These are phyloP conservation scores for Silene noctiflora DNA, from an alignment of 179 eudicot species.

Conservation along the genomic window DNA sequence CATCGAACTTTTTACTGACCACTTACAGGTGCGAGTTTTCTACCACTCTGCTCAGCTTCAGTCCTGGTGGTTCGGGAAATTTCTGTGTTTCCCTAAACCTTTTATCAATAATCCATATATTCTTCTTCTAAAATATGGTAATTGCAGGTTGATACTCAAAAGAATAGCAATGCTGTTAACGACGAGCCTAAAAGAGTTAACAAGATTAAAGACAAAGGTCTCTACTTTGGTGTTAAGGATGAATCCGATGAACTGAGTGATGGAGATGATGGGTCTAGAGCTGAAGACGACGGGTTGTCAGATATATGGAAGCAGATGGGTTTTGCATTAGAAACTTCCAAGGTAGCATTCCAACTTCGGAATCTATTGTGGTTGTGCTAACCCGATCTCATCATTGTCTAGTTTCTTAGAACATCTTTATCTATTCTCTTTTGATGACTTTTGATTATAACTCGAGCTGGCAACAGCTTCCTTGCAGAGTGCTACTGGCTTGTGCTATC, in stretches of 20 bases:
- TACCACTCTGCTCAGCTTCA: neutral
- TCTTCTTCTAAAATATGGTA: neutral
- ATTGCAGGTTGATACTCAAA: slow-evolving; percentile 26
- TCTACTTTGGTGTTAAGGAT: slow-evolving; percentile 54
- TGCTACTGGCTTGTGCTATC: neutral
- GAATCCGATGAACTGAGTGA: slow-evolving; percentile 35
- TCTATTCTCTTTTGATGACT: neutral
- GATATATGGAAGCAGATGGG: slow-evolving; percentile 89
- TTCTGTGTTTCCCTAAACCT: too few relatives aligned
- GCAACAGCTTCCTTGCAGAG: slow-evolving; percentile 5
- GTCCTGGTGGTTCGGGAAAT: neutral
- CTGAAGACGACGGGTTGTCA: slow-evolving; percentile 50
- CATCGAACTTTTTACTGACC: slow-evolving; percentile 38
- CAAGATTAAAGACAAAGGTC: slow-evolving; percentile 50
- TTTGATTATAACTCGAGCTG: too few relatives aligned
- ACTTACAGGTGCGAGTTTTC: slow-evolving; percentile 42
- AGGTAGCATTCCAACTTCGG: slow-evolving; percentile 42
- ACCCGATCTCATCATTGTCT: neutral
- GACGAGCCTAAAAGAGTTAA: slow-evolving; percentile 19
- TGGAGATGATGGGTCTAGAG: slow-evolving; percentile 33
- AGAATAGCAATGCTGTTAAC: slow-evolving; percentile 12
- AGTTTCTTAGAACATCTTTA: neutral
- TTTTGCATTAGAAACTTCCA: slow-evolving; percentile 67
- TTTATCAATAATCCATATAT: neutral
- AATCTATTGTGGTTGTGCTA: neutral